A percentile compares a stretch with the other conserved stretches of the same genome.
These are phyloP conservation scores for Silene coronaria DNA, from an alignment of 179 eudicot genomes.

Conservation along the genomic window DNA sequence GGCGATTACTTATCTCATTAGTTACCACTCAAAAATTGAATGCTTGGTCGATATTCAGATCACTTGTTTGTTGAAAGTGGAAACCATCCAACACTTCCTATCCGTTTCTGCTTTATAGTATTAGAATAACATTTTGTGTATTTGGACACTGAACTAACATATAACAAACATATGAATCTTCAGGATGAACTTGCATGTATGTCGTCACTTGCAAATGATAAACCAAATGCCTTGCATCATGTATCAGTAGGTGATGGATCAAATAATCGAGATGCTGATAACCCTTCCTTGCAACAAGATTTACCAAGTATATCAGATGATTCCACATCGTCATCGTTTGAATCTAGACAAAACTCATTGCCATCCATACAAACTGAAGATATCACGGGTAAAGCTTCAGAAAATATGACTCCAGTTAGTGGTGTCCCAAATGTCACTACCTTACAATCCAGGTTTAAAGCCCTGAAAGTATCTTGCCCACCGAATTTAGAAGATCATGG, in stretches of 20 bases:
- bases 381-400: conserved; percentile 20
- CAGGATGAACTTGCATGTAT: conserved; percentile 42
- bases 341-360: conserved; percentile 27
- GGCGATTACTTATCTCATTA: neutral
- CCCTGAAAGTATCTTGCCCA: conserved; percentile 31
- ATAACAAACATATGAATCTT: neutral
- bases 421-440: conserved; percentile 26
- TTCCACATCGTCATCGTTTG: conserved; percentile 23
- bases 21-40: neutral
- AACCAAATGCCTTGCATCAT: conserved; percentile 28
- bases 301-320: conserved; percentile 25
- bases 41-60: neutral
- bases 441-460: conserved; percentile 35
- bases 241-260: conserved; percentile 33
- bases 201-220: conserved; percentile 34
- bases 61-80: neutral
- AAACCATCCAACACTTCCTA: neutral
- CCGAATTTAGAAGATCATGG: conserved; percentile 36
- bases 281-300: conserved; percentile 29
- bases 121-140: neutral
- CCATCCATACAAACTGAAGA: conserved; percentile 28
- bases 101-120: neutral
- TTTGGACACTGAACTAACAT: conserved; percentile 14
- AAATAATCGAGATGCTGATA: conserved; percentile 24
- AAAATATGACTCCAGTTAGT: conserved; percentile 23